Base-by-base conservation (phyloP, 2,329 filamentous ascomycete genomes). In the Bipolaris zeicola region DNA sequence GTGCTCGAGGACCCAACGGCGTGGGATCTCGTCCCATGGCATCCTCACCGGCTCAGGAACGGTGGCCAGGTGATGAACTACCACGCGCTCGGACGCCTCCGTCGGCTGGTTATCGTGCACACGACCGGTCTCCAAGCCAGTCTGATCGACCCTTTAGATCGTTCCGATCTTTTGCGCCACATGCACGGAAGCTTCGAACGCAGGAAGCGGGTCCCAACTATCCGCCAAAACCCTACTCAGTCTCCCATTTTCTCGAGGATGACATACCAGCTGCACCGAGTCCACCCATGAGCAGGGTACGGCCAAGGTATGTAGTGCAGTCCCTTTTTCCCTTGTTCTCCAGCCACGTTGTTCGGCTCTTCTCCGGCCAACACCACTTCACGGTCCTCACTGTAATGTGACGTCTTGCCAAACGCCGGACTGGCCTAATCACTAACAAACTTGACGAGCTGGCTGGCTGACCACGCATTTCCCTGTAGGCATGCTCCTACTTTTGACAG, bases 191-290 rank as follows among this genome's bases (percentile, higher is more conserved):
- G 58, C 54, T 57, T 52, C 59, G 60, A 60, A 52, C 61, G 51
- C 57, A 48, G 34, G 61, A 62, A 60, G 58, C 60, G 53, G 48
- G 39, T 47, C 38, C 52, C 44, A 44, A 52, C 52, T 39, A 52
- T 65, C 54, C 51, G 44, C 42, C 58, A 46, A 61, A 62, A 34
- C 61, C 62, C 22, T 58, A 60, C 43, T 58, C 62, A 48, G 58
- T 65, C 14, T 52, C 56, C n/a, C 62, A 62, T 34, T 53, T 63
- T 31, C 61, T 71, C 18, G 70, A 74, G 54, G 70, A 73, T 22
- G 62, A 60, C 42, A 67, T 72, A 63, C 73, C 73, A 18, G 68
- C 73, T 50, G 71, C 72, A 54, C 73, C 73, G 28, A 72, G 69
- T 52, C 72, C 72, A 52, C 73, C 73, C 41, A 55, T 73, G 24